phyloP scores from a whole-genome alignment of 2,329 filamentous ascomycete species.

The Hymenoscyphus fructigenus region DNA sequence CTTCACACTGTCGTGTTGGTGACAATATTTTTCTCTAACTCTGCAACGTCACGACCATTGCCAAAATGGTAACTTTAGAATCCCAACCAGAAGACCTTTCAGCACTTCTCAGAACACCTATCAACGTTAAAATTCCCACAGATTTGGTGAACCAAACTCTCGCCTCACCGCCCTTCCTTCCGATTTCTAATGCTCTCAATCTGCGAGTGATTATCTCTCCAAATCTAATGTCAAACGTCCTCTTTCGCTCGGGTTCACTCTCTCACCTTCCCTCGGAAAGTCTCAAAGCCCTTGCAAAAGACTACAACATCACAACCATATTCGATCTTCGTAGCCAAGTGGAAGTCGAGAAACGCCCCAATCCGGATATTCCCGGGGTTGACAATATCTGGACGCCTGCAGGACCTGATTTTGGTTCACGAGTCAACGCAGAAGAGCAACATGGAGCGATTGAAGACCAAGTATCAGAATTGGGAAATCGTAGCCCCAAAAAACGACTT shows the following conservation, averaged over 20 bases:
- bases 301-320: slow-evolving; percentile 34
- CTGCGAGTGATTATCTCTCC: slow-evolving; percentile 18
- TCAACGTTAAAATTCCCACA: neutral
- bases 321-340: slow-evolving; percentile 51
- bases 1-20: no score
- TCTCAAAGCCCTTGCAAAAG: slow-evolving; percentile 10
- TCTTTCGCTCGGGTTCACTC: slow-evolving; percentile 22
- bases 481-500: neutral
- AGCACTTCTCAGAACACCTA: neutral
- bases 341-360: slow-evolving; percentile 46
- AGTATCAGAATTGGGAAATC: neutral
- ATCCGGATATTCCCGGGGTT: slow-evolving; percentile 46
- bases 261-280: slow-evolving; percentile 8
- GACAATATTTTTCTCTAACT: no score
- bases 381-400: slow-evolving; percentile 46
- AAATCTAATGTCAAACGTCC: slow-evolving; percentile 9
- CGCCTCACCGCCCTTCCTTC: slow-evolving; percentile 23
- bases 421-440: neutral
- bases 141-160: neutral
- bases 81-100: no score
- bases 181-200: slow-evolving; percentile 19
- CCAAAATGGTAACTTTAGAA: no score
- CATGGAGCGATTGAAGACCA: neutral
- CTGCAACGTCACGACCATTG: no score
- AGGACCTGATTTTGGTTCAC: slow-evolving; percentile 25